Percentiles rank a stretch among this genome's conserved stretches.
These are phyloP conservation scores for Geotrichum citri-aurantii DNA, from an alignment of 1,139 yeast species.

Conservation along the genomic window DNA sequence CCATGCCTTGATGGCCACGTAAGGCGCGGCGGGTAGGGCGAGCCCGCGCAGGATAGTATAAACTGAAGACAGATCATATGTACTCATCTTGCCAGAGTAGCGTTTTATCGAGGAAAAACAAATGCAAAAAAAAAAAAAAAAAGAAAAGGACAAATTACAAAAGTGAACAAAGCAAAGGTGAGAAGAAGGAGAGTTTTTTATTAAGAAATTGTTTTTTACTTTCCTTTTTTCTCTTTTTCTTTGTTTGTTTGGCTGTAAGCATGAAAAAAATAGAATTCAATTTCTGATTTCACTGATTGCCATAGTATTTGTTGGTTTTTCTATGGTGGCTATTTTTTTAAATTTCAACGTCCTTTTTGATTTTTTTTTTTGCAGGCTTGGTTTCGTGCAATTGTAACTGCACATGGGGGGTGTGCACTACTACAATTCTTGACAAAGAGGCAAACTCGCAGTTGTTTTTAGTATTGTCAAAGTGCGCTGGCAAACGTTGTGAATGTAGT, in stretches of 20 bases:
- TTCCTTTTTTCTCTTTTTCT: background rate
- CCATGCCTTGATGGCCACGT: background rate
- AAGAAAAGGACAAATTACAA: background rate
- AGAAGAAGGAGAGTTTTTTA: background rate
- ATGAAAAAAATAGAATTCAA: too few species aligned
- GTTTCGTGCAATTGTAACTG: too few species aligned
- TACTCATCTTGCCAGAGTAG: background rate
- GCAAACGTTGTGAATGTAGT: too few species aligned
- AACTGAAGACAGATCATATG: background rate
- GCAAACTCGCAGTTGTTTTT: too few species aligned
- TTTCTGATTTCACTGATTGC: too few species aligned
- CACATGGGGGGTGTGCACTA: too few species aligned
- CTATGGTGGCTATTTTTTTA: too few species aligned
- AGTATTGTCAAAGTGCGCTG: too few species aligned
- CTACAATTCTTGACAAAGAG: too few species aligned
- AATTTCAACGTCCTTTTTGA: too few species aligned
- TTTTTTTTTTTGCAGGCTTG: too few species aligned
- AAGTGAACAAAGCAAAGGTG: background rate
- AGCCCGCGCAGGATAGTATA: background rate
- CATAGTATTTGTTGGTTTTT: too few species aligned
- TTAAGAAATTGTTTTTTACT: background rate
- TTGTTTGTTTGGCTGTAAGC: background rate
- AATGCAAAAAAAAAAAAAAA: background rate
- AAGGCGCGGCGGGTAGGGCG: slow-evolving; percentile 1
- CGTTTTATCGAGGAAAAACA: background rate